Evolutionary conservation across 768 basidiomycete species (phyloP).

Genomic region (Mycena sanguinolenta): DNA sequence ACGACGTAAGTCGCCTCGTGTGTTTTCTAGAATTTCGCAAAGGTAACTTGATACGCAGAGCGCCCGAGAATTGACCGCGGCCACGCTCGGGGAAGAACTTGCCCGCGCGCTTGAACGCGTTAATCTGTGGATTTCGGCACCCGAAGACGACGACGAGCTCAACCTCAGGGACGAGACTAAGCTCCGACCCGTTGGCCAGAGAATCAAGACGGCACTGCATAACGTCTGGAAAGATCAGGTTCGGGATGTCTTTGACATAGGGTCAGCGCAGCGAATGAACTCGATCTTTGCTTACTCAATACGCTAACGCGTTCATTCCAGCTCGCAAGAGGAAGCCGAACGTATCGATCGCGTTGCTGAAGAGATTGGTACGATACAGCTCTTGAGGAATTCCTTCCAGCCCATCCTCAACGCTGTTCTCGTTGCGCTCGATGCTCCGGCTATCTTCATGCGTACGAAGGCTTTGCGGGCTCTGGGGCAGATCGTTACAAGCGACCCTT

Average conservation of each 20-base stretch:
- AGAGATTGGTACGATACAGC: constrained; percentile 82
- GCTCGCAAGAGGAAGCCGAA: constrained; percentile 77
- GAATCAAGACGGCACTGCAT: constrained; percentile 73
- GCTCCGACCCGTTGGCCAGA: constrained; percentile 64
- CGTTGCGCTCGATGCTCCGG: constrained; percentile 83
- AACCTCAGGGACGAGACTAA: constrained; percentile 55
- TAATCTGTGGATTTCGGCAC: constrained; percentile 62
- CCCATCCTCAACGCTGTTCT: constrained; percentile 87
- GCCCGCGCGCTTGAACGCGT: constrained; percentile 76
- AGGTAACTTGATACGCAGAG: constrained; percentile 63
- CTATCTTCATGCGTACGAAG: constrained; percentile 95
- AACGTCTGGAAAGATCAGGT: constrained; percentile 80
- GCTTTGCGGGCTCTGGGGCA: constrained; percentile 91
- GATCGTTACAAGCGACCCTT: constrained; percentile 90
- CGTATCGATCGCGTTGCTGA: constrained; percentile 80
- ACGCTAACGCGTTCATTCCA: constrained; percentile 43
- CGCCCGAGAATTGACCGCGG: constrained; percentile 84
- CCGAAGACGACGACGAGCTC: constrained; percentile 59
- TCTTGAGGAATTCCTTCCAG: constrained; percentile 83
- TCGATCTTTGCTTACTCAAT: not conserved
- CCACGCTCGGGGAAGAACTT: constrained; percentile 86
- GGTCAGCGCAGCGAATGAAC: constrained; percentile 59
- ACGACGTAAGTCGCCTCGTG: constrained; percentile 68
- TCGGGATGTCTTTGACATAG: constrained; percentile 85
- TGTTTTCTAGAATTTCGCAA: not conserved